Evolutionary conservation across 257 asterid genomes (phyloP).

Genomic region (Solanum neorickii): DNA sequence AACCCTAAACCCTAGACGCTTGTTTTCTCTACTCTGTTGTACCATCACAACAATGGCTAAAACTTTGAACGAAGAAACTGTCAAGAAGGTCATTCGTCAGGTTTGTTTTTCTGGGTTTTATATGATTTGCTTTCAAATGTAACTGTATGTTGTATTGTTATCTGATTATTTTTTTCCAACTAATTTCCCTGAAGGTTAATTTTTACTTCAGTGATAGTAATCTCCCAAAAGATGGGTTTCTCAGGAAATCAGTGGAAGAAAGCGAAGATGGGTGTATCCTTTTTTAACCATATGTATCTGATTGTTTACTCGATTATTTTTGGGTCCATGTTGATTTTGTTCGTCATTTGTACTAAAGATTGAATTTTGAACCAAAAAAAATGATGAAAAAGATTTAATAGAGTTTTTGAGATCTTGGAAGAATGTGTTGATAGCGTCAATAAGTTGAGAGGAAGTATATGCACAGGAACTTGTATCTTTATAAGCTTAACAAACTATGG

Average conservation of each 20-base stretch:
- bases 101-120: slow-evolving; percentile 7
- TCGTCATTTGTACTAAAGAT: not conserved
- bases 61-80: slow-evolving; percentile 63
- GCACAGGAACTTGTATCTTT: not conserved
- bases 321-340: not conserved
- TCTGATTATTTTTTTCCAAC: not conserved
- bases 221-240: slow-evolving; percentile 78
- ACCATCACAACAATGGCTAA: slow-evolving; percentile 25
- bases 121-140: not conserved
- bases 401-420: not conserved
- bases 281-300: not conserved
- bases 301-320: not conserved
- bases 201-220: slow-evolving; percentile 95
- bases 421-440: not conserved
- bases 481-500: not conserved
- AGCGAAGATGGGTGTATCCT: slow-evolving; percentile 95
- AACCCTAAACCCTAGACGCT: slow-evolving; percentile 38
- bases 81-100: slow-evolving; percentile 88
- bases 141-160: not conserved
- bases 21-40: not conserved
- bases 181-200: slow-evolving; percentile 58
- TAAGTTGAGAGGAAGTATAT: not conserved
- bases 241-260: slow-evolving; percentile 52
- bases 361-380: not conserved
- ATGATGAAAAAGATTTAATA: not conserved